A percentile compares a stretch with the other conserved stretches of the same genome.
phyloP scores from a whole-genome alignment of 1,139 yeast genomes.

The Sugiyamaella japonica region DNA sequence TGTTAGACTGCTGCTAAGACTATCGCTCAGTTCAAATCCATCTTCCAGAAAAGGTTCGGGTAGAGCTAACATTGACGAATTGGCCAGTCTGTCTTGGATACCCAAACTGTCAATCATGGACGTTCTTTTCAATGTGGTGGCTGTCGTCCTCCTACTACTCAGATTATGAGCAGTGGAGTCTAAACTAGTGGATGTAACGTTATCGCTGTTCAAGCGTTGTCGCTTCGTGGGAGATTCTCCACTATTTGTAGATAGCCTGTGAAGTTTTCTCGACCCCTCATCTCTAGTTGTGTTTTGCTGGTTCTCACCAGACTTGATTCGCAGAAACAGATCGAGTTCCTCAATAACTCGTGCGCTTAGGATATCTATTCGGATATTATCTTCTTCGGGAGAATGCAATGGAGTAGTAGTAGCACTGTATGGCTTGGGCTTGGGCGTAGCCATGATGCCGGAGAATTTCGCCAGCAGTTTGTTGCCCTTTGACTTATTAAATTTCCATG shows the following conservation, averaged over 20 bases:
- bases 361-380: slow-evolving; percentile 47
- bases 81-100: slow-evolving; percentile 26
- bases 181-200: background rate
- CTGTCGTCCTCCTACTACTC: background rate
- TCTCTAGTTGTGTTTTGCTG: background rate
- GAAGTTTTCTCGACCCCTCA: slow-evolving; percentile 2
- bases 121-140: slow-evolving; percentile 8
- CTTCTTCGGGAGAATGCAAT: background rate
- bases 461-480: background rate
- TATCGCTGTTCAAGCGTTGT: slow-evolving; percentile 4
- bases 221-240: slow-evolving; percentile 19
- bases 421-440: background rate
- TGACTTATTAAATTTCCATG: slow-evolving; percentile 10
- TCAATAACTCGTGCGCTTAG: slow-evolving; percentile 77
- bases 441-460: slow-evolving; percentile 10
- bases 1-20: slow-evolving; percentile 15
- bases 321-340: slow-evolving; percentile 52
- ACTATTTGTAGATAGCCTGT: slow-evolving; percentile 3
- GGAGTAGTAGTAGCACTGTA: background rate
- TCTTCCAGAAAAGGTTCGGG: slow-evolving; percentile 24
- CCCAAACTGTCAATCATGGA: slow-evolving; percentile 28
- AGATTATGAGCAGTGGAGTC: slow-evolving; percentile 10
- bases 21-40: slow-evolving; percentile 34
- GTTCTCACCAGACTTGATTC: slow-evolving; percentile 19
- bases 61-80: slow-evolving; percentile 18